These are phyloP conservation scores for Thecaphora thlaspeos DNA, from an alignment of 1,284 basidiomycete species.

Conservation along the genomic window DNA sequence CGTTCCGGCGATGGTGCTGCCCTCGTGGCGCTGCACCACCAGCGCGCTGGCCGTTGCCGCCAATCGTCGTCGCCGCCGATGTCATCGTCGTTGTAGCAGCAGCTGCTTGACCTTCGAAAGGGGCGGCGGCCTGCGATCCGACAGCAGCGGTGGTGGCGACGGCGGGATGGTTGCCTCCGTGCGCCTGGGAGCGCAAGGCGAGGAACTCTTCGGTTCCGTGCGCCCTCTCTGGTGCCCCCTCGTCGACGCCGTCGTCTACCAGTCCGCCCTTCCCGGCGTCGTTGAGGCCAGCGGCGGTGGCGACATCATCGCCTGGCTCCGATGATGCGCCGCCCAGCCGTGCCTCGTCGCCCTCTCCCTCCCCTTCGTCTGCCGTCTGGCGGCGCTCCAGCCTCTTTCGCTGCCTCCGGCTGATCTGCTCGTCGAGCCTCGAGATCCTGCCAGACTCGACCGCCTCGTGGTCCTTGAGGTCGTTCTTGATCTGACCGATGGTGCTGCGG, in stretches of 20 bases:
- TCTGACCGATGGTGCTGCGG: slow-evolving; percentile 37
- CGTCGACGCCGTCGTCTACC: slow-evolving; percentile 2
- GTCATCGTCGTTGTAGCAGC: no score
- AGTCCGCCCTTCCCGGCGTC: background rate
- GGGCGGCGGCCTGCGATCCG: no score
- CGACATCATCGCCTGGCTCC: no score
- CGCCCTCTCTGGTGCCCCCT: slow-evolving; percentile 14
- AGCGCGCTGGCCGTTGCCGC: no score
- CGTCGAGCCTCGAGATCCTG: slow-evolving; percentile 16
- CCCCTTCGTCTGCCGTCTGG: slow-evolving; percentile 22
- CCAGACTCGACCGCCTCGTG: slow-evolving; percentile 29
- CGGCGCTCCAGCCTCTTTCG: slow-evolving; percentile 32
- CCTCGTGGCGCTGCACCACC: no score
- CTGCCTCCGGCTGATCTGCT: slow-evolving; percentile 30
- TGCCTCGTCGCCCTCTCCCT: slow-evolving; percentile 9
- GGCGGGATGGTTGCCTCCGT: slow-evolving; percentile 8
- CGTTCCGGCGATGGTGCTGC: slow-evolving; percentile 16
- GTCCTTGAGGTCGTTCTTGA: slow-evolving; percentile 66
- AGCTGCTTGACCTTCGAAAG: no score
- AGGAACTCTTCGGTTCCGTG: slow-evolving; percentile 27
- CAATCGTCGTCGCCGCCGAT: no score
- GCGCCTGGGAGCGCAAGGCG: slow-evolving; percentile 16
- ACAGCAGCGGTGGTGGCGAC: no score
- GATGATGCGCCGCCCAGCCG: background rate
- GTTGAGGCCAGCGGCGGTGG: no score